Base-by-base conservation (phyloP, 1,284 basidiomycete species). In the Neonothopanus nambi region DNA sequence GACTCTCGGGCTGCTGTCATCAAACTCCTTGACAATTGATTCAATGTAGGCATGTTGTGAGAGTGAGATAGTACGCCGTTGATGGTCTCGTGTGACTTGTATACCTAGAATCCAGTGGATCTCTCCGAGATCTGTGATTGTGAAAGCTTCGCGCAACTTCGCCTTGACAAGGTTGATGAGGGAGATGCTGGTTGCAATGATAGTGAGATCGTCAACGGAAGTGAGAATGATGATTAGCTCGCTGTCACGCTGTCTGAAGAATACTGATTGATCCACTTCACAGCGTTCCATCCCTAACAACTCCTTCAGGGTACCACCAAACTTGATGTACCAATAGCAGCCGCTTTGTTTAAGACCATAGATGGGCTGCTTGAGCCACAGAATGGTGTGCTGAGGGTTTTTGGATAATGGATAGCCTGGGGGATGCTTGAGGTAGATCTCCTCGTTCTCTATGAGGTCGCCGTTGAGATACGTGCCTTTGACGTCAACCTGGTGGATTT, bases 31-130 rank as follows among this genome's bases (percentile, higher is more conserved):
- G 7, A 60, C 48, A 8, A 63, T 33, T 6, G 57, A 36, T 5
- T 53, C 49, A 17, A 68, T 59, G 51, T 70, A 67, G 0, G 59
- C 58, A 0, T 57, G 51, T 48, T 72, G 69, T 0, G 64, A 65
- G 3, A 72, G 55, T 13, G 47, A 49, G 17, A 71, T 47, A 9
- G 59, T 61, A 13, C 57, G 59, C 1, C 36, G 28, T 0, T 23
- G 3, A 3, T 54, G 52, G 48, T n/a, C n/a, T n/a, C n/a, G n/a
- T n/a, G n/a, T n/a, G n/a, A n/a, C n/a, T n/a, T n/a, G n/a, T n/a
- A n/a, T n/a, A n/a, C n/a, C n/a, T n/a, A n/a, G n/a, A n/a, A n/a
- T n/a, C n/a, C n/a, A n/a, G n/a, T n/a, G n/a, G n/a, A n/a, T n/a
- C n/a, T n/a, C n/a, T n/a, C n/a, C n/a, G n/a, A n/a, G n/a, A n/a